Evolutionary conservation across 2,329 filamentous ascomycete species (phyloP).

Genomic region (Atkinsonella texensis): DNA sequence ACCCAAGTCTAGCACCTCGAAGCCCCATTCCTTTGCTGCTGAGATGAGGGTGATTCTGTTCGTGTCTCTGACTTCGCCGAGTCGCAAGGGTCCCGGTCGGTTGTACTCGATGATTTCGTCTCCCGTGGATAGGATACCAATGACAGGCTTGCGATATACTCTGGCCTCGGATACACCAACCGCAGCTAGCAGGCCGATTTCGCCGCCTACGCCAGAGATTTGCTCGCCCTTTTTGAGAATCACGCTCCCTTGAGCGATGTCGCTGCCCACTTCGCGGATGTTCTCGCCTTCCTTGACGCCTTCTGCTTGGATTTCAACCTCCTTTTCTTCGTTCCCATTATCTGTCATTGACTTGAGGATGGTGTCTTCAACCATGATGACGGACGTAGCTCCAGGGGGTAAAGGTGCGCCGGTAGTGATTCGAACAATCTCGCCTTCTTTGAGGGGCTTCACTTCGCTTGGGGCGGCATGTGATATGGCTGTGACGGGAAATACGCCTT

Average conservation of each 20-base stretch:
- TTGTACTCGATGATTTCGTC: slow-evolving; percentile 82
- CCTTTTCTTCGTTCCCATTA: slow-evolving; percentile 73
- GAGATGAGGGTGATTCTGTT: slow-evolving; percentile 82
- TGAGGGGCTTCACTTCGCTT: slow-evolving; percentile 50
- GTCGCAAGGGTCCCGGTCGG: slow-evolving; percentile 45
- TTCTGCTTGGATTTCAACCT: slow-evolving; percentile 74
- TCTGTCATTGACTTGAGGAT: slow-evolving; percentile 61
- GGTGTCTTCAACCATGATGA: slow-evolving; percentile 91
- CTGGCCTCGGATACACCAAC: slow-evolving; percentile 62
- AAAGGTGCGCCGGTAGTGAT: slow-evolving; percentile 93
- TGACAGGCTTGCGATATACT: slow-evolving; percentile 62
- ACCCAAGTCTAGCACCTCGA: slow-evolving; percentile 70
- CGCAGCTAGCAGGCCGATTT: slow-evolving; percentile 80
- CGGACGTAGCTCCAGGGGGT: slow-evolving; percentile 75
- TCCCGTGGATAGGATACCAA: slow-evolving; percentile 86
- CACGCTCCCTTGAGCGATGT: slow-evolving; percentile 56
- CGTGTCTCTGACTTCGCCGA: slow-evolving; percentile 86
- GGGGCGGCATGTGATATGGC: slow-evolving; percentile 78
- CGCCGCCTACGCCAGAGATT: slow-evolving; percentile 79
- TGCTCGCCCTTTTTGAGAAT: slow-evolving; percentile 69
- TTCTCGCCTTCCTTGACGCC: slow-evolving; percentile 72
- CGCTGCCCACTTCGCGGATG: slow-evolving; percentile 80
- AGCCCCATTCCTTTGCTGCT: slow-evolving; percentile 62
- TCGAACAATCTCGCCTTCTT: slow-evolving; percentile 66
- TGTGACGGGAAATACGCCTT: slow-evolving; percentile 75